Base-by-base conservation (phyloP, 805 yeast species). In the Priceomyces fermenticarens region DNA sequence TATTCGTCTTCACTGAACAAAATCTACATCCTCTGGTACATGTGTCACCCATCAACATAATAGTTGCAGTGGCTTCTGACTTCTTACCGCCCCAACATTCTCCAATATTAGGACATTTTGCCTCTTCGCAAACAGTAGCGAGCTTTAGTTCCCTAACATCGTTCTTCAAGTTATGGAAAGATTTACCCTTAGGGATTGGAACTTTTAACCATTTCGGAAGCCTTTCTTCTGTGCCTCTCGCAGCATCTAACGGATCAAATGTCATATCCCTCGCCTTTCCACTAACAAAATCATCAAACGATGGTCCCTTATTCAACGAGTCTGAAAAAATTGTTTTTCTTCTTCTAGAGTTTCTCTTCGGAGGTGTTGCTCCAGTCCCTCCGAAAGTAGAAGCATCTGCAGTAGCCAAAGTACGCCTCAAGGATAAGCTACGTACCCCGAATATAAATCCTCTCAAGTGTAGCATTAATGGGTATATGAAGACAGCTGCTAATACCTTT, bases 1-100 rank as follows among this genome's bases (percentile, higher is more conserved):
- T 77, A 60, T 82, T 83, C 1, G 99, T 93, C 63, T 93, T 93
- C 35, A 93, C 99, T 1, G 96, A 87, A 62, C 99, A 93, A 67
- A 93, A 93, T 48, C 99, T 75, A 61, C 99, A 93, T n/a, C 99
- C 99, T 67, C 99, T 77, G 1, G 99, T 93, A 67, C 99, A 93
- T 0, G 99, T 93, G 55, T 93, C 99, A 46, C 99, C 99, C 77
- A 93, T 75, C 43, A 93, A 72, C 99, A 93, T 93, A 52, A 93
- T 93, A 2, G 99, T 93, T 4, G 96, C 96, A 6, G 97, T 88
- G 3, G 99, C 97, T 48, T 88, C 91, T 5, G 91, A 80, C 61
- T 90, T 84, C 54, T 83, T 80, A 25, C 99, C 99, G 41, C 99
- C 98, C 99, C 99, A 93, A 65, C 99, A 93, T 62, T 93, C 99